Percentiles rank a stretch among this genome's conserved stretches.
Evolutionary conservation across 345 rosid species (phyloP).

Genomic region (Ailanthus altissimus): DNA sequence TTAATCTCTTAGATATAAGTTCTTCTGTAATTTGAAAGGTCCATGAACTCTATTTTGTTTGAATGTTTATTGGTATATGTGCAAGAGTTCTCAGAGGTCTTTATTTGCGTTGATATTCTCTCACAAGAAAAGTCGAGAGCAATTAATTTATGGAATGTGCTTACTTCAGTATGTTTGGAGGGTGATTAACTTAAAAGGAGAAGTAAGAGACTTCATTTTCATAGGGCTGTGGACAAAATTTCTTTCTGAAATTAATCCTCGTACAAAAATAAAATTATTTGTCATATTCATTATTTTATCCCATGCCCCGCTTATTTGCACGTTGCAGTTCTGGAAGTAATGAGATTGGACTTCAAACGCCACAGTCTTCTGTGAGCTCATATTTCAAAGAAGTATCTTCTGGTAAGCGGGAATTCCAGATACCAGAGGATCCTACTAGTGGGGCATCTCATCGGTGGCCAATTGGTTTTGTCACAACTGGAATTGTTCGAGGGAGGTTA

Average conservation of each 20-base stretch:
- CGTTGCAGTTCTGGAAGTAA: conserved; percentile 44
- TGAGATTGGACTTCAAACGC: conserved; percentile 49
- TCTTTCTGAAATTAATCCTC: neutral
- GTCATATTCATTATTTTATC: neutral
- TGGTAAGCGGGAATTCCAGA: conserved; percentile 70
- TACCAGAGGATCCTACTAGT: conserved; percentile 47
- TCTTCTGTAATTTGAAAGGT: neutral
- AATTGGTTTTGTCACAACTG: conserved; percentile 82
- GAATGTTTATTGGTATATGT: neutral
- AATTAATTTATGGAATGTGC: neutral
- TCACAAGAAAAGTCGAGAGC: neutral
- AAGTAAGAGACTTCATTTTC: neutral
- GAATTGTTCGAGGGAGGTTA: conserved; percentile 83
- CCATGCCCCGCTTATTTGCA: neutral
- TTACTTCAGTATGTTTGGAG: neutral
- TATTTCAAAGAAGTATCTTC: conserved; percentile 59
- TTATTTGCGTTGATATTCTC: no score
- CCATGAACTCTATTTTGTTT: neutral
- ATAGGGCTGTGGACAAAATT: neutral
- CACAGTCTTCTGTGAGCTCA: conserved; percentile 54
- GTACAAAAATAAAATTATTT: neutral
- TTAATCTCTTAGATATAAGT: neutral
- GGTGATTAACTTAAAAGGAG: neutral
- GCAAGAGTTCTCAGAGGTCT: neutral
- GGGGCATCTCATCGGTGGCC: conserved; percentile 61